Base-by-base conservation (phyloP, 2,329 filamentous ascomycete species). In the Endoconidiophora polonica region DNA sequence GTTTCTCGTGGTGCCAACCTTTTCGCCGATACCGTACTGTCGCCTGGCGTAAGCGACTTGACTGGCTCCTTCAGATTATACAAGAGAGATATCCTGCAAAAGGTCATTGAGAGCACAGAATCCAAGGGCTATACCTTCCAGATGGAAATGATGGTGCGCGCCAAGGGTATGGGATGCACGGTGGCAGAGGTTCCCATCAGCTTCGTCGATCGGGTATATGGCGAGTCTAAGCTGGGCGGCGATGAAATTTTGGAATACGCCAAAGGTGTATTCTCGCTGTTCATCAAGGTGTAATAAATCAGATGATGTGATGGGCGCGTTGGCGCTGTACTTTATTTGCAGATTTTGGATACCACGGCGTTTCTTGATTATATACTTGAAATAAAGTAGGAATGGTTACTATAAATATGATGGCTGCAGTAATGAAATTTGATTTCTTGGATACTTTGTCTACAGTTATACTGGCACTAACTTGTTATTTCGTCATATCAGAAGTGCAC, bases 111-210 rank as follows among this genome's bases (percentile, higher is more conserved):
- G 61, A 86, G 76, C 66, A 95, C 87, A 6, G 83, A 95, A 73
- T 91, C 86, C 63, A 94, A 96, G 70, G 91, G 91, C 2, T 98
- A 96, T 65, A 90, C 84, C 39, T 98, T 98, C 73, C 91, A 98
- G 77, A 98, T 98, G 91, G 90, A 95, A 74, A 83, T 98, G 79
- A 96, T 95, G 81, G 90, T 96, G 6, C 76, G 88, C 55, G 91
- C 91, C 33, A 95, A 95, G 77, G 85, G 83, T 14, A 88, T 95
- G 85, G 90, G 91, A 1, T 94, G 78, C 69, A 84, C 81, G 37
- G 90, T 98, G 29, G 86, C 85, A 14, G 91, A 98, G 72, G 90
- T 94, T 54, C 91, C 91, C 10, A 98, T 98, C 58, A 85, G 78
- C 22, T 98, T 98, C 64, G 91, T 96, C 39, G 93, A 98, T 65